Evolutionary conservation across 2,329 filamentous ascomycete species (phyloP), one percentile per base, ranked within the genome.

Genomic region (Graphiopsis chlorocephala): DNA sequence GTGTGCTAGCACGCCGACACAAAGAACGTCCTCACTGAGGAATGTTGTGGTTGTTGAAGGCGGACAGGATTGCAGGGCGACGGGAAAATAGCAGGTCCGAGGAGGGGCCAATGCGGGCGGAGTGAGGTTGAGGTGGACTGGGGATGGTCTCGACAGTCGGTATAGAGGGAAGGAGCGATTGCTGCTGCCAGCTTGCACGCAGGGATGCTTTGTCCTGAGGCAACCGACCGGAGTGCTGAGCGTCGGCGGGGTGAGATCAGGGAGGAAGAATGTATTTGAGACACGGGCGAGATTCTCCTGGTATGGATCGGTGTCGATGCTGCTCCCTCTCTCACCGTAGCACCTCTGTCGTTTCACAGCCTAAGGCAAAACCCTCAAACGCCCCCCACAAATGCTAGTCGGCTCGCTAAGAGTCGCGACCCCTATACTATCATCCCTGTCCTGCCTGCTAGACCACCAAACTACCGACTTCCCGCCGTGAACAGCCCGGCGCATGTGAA

Each of bases 311-410:
- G 15, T 28, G 23, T 28, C 25, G 35, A 42, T n/a, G 48, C 6
- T 8, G 47, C 23, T 50, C 50, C 17, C 26, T 20, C 45, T 42
- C 47, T 61, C 59, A 61, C 56, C 56, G 56, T 38, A 8, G 55
- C 55, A 42, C 57, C 3, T 48, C 38, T 38, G 26, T 53, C 38
- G 38, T 62, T 62, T 62, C 60, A 62, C 48, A n/a, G 60, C 23
- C 60, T 20, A 55, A 62, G 38, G 38, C 38, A 45, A 45, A 45
- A 45, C 38, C 8, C 38, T 45, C 38, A 62, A 62, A 48, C 59
- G 59, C 47, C 60, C 60, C 42, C 59, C 59, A 31, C 59, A 62
- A 31, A 58, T 42, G 28, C 23, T 52, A 52, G 42, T 42, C 38
- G 45, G 47, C 47, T 50, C 47, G 47, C 48, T 52, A 52, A 29